A percentile compares a stretch with the other conserved stretches of the same genome.
These are phyloP conservation scores for Brachypodium distachyon DNA, from an alignment of 202 grass and related monocot species.

Conservation along the genomic window DNA sequence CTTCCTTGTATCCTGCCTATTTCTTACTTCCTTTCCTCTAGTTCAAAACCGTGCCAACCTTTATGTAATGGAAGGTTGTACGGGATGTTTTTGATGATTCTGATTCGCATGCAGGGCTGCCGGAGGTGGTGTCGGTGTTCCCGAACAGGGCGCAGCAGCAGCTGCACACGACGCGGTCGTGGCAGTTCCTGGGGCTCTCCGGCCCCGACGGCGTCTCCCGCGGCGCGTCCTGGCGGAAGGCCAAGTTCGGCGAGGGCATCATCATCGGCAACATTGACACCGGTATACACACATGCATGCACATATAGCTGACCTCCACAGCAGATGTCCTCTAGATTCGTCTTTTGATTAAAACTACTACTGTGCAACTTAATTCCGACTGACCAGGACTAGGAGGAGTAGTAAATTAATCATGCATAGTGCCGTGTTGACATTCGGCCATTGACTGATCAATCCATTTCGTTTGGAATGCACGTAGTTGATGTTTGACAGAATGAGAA, in stretches of 20 bases:
- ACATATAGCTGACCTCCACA: not conserved
- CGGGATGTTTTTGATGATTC: too few relatives aligned
- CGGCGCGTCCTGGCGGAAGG: conserved; percentile 48
- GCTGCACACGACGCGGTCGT: conserved; percentile 89
- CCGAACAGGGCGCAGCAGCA: conserved; percentile 41
- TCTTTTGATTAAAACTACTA: not conserved
- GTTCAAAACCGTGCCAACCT: too few relatives aligned
- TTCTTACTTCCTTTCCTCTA: too few relatives aligned
- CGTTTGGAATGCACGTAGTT: not conserved
- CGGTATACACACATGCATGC: conserved; percentile 34
- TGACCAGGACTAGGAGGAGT: too few relatives aligned
- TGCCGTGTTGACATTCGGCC: not conserved
- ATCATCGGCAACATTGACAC: conserved; percentile 93
- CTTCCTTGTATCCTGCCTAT: too few relatives aligned
- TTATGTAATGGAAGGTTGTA: too few relatives aligned
- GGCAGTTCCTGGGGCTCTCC: conserved; percentile 77
- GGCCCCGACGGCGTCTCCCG: conserved; percentile 17
- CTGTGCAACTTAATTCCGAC: not conserved
- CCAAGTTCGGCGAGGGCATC: conserved; percentile 62
- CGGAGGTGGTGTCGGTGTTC: conserved; percentile 76
- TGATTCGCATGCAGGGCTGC: conserved; percentile 30
- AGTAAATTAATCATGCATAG: too few relatives aligned
- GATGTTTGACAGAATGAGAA: not conserved
- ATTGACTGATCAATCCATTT: not conserved
- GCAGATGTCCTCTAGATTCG: too few relatives aligned